Base-by-base conservation (phyloP, 2,329 filamentous ascomycete species). In the Colletotrichum sp. region DNA sequence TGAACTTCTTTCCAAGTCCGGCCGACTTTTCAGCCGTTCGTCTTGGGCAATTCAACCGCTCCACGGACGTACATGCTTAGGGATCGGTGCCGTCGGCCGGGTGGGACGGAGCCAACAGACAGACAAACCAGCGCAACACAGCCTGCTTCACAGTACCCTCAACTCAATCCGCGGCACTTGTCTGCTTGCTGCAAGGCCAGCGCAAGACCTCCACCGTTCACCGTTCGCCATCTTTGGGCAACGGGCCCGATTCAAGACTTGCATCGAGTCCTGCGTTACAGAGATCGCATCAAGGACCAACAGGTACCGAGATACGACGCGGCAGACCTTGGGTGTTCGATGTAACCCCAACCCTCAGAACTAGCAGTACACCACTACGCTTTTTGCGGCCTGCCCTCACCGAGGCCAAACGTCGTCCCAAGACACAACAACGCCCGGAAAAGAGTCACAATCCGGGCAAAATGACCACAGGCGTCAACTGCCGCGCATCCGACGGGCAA, bases 221-320 rank as follows among this genome's bases (percentile, higher is more conserved):
- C 55, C 60, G 30, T 70, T 69, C 55, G 68, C 55, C 30, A 39
- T 67, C 59, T 57, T 72, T 34, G 69, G 70, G 60, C 72, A 57
- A 52, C 64, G 71, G 75, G 66, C 75, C 75, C 71, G 71, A 76
- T 76, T 22, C 62, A 62, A 75, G 71, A 67, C 75, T 71, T 68
- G 64, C 70, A 48, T 68, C 70, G 57, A 68, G 55, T 73, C 68
- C 72, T 67, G 62, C 68, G 36, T 28, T 48, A 36, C 72, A 55
- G n/a, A 39, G 36, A 48, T 65, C 48, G 32, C 59, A 63, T 24
- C n/a, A 9, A 16, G 26, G 26, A 32, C 39, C 36, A n/a, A 26
- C 36, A 67, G 69, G 18, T 36, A 48, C 24, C 66, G 57, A 18
- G 12, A 26, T 26, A 30, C 24, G 28, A 34, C 26, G 30, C 59